Conservation (phyloP, 192 early-diverging fungal species). For the Backusella morwellensis region DNA sequence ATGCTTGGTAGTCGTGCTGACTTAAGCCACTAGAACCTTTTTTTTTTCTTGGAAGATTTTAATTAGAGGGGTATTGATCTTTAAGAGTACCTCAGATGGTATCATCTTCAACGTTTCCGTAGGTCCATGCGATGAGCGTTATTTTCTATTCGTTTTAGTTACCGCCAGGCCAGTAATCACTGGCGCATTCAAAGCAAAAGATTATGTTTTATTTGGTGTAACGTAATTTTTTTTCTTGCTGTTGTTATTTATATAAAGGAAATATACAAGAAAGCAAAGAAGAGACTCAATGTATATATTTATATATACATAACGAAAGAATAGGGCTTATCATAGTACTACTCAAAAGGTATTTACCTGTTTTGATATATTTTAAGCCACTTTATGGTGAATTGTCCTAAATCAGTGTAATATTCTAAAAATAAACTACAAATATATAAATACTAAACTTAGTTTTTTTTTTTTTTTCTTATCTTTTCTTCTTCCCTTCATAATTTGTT, state of each 20-base stretch:
- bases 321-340: neutral
- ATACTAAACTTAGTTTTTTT: neutral
- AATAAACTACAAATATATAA: neutral
- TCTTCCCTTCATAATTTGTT: neutral
- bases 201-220: neutral
- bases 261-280: neutral
- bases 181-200: neutral
- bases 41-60: no score
- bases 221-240: neutral
- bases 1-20: no score
- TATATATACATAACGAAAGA: neutral
- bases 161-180: neutral
- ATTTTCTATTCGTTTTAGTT: no score
- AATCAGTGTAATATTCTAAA: slow-evolving; percentile 7
- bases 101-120: no score
- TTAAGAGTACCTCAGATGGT: no score
- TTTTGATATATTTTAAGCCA: slow-evolving; percentile 4
- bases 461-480: neutral
- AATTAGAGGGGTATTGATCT: no score
- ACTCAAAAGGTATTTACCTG: neutral
- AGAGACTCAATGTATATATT: neutral
- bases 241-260: neutral
- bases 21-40: no score
- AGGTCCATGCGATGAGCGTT: no score
- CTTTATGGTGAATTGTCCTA: neutral